Base-by-base conservation (phyloP, 78 protist genomes). In the Dictyostelium intermedium region DNA sequence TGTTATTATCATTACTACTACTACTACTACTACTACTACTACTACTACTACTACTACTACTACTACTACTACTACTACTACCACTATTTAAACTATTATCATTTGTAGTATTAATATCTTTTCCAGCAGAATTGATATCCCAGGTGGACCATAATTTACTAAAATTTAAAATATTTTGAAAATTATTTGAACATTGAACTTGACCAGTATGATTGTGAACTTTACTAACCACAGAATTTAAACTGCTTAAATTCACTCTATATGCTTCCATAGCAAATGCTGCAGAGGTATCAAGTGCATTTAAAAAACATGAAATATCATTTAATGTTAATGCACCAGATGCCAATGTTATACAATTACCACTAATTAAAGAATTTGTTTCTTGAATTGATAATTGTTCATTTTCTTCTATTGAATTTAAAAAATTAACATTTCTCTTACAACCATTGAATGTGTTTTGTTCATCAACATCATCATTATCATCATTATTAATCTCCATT, bases 201-300 rank as follows among this genome's bases (percentile, higher is more conserved):
- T 82, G 86, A 82, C 86, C 86, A 18, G 76, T 14, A 9, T 82
- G 86, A 34, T 82, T 47, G 20, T 82, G 86, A 9, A 56, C 60
- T 60, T 82, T 35, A 34, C 41, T 25, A 13, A 82, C 86, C 13
- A 39, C 20, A 2, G 50, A 56, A 35, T 82, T 82, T 25, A 82
- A 45, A 56, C 76, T 56, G 20, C 2, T 35, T 13, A 50, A 60
- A 60, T 82, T 82, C 0, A 23, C 72, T 82, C 86, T 82, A 23
- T 16, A 82, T 20, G 66, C 86, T 23, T 82, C 86, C 86, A 82
- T 47, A 16, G 76, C 5, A 60, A 82, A 82, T 14, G 77, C 5
- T 2, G 76, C 86, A 2, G 74, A 50, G 2, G 39, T 20, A 82
- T 82, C 86, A 2, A 82, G 23, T 18, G 60, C 86, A 30, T 60